Conservation (phyloP, 805 yeast genomes). For the Zygosaccharomyces kombuchaensis region DNA sequence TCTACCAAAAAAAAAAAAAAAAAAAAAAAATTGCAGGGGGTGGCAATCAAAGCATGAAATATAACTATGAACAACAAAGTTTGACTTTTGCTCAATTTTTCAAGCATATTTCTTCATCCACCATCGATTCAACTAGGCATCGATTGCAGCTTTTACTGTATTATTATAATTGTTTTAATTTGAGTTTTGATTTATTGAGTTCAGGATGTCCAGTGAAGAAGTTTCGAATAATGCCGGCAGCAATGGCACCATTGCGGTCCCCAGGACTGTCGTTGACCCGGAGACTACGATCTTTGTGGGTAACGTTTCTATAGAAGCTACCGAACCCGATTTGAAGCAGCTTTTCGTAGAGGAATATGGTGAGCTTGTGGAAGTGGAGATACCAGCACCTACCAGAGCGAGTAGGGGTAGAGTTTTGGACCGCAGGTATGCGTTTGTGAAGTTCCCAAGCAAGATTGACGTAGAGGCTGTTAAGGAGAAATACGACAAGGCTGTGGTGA, state of each 20-base stretch:
- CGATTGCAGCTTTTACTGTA: constrained; percentile 3
- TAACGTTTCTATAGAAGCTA: constrained; percentile 30
- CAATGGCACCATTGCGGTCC: constrained; percentile 4
- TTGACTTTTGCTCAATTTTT: background rate
- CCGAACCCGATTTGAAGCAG: constrained; percentile 27
- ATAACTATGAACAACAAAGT: constrained; percentile 2
- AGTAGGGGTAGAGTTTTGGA: constrained; percentile 24
- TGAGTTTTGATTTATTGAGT: background rate
- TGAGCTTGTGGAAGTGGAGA: constrained; percentile 27
- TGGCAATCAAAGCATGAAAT: constrained; percentile 4
- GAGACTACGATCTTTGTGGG: constrained; percentile 35
- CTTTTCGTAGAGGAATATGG: constrained; percentile 29
- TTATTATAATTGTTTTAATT: constrained; percentile 1
- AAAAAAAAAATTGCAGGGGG: constrained; percentile 7
- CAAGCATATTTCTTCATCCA: background rate
- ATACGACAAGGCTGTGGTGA: constrained; percentile 29
- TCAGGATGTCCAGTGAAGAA: constrained; percentile 20
- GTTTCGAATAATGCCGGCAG: constrained; percentile 10
- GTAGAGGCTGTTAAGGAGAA: constrained; percentile 29
- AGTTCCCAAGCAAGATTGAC: constrained; percentile 31
- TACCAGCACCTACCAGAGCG: constrained; percentile 25
- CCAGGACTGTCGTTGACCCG: constrained; percentile 25
- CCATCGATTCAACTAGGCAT: background rate
- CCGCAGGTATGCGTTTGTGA: constrained; percentile 34
- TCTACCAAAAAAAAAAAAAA: background rate